These are phyloP conservation scores for Trichoderma breve DNA, from an alignment of 2,329 filamentous ascomycete genomes.

Conservation along the genomic window DNA sequence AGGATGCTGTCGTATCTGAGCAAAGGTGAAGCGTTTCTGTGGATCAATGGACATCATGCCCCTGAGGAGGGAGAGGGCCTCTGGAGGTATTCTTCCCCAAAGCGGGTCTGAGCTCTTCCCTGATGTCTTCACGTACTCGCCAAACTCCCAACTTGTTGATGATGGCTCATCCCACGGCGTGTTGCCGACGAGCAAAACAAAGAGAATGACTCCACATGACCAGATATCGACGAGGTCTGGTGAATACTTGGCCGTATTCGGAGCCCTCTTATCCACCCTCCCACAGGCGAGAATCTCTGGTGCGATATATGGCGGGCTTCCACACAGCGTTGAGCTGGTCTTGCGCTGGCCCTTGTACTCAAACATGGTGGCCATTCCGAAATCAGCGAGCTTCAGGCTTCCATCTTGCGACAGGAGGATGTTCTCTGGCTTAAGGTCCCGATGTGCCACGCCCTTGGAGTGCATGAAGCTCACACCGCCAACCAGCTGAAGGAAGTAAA, in stretches of 20 bases:
- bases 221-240: constrained; percentile 88
- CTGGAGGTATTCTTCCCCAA: constrained; percentile 74
- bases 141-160: constrained; percentile 80
- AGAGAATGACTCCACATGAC: constrained; percentile 97
- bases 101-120: constrained; percentile 82
- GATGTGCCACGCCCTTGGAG: constrained; percentile 89
- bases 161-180: constrained; percentile 97
- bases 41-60: constrained; percentile 90
- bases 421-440: constrained; percentile 92
- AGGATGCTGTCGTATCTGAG: constrained; percentile 83
- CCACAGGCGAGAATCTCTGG: constrained; percentile 75
- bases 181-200: constrained; percentile 91
- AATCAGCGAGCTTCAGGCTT: constrained; percentile 91
- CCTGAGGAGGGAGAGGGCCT: constrained; percentile 76
- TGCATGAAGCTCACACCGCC: constrained; percentile 93
- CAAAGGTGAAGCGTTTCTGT: constrained; percentile 74
- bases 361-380: constrained; percentile 92
- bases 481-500: constrained; percentile 92
- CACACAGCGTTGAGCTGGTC: constrained; percentile 83
- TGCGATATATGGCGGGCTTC: constrained; percentile 94
- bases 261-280: constrained; percentile 44
- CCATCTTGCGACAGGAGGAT: constrained; percentile 83
- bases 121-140: constrained; percentile 77
- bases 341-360: constrained; percentile 83
- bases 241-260: constrained; percentile 60